Evolutionary conservation across 2,329 filamentous ascomycete genomes (phyloP).

Genomic region (Colletotrichum somersetense): DNA sequence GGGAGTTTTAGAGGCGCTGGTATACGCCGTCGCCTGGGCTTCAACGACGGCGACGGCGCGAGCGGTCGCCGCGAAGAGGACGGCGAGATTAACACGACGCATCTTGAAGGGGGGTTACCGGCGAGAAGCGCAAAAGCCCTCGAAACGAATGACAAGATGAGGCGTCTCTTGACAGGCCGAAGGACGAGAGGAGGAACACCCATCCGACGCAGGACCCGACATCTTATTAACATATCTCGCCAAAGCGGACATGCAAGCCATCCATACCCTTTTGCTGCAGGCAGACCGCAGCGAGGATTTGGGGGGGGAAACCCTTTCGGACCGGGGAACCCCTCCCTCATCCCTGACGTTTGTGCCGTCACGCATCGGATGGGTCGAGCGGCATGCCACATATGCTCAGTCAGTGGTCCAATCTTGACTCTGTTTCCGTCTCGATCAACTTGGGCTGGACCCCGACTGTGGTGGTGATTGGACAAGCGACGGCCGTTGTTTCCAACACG

Average conservation of each 20-base stretch:
- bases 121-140: neutral
- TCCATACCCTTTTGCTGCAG: neutral
- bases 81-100: slow-evolving; percentile 29
- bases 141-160: slow-evolving; percentile 2
- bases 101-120: neutral
- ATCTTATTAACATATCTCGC: neutral
- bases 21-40: neutral
- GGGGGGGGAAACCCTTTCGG: neutral
- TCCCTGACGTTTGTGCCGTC: neutral
- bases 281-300: neutral
- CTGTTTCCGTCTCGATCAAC: neutral
- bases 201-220: neutral
- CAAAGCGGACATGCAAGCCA: neutral
- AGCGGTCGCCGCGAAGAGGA: slow-evolving; percentile 47
- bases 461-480: neutral
- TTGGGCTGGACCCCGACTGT: neutral
- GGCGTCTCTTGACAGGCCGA: neutral
- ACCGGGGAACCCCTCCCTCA: too few relatives aligned
- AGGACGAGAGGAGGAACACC: too few relatives aligned
- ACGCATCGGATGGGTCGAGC: neutral
- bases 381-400: neutral
- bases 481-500: neutral
- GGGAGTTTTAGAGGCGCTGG: neutral
- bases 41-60: slow-evolving; percentile 46
- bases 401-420: neutral